Evolutionary conservation across 768 basidiomycete genomes (phyloP), one percentile per base, ranked within the genome.

Genomic region (Pleurotus citrinopileatus): DNA sequence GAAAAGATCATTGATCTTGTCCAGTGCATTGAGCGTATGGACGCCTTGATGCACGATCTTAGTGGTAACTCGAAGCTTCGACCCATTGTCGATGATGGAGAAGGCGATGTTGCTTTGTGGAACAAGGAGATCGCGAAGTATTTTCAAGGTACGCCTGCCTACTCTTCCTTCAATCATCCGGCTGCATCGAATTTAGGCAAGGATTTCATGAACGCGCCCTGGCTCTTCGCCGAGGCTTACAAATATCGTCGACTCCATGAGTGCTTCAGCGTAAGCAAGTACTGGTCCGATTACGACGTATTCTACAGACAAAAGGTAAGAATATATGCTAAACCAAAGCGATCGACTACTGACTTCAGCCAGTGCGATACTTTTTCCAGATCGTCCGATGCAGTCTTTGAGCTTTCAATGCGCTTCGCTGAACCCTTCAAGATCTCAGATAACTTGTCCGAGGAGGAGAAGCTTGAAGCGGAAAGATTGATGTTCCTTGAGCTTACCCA

Each of bases 51-150:
- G 91, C 78, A 75, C 9, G 92, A 96, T 65, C 74, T 96, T 55
- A 90, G 89, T 62, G 83, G 80, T 0, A 93, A 94, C 63, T 82
- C 84, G 9, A 91, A 91, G 66, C 77, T 96, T 9, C 75, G 94
- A 10, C 91, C 91, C 27, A 91, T 97, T 63, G 71, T 91, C 27
- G 95, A 97, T 67, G 95, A 97, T 63, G 84, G 80, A 50, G 94
- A 94, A 65, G 94, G 84, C 7, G 95, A 97, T 58, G 89, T 98
- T 26, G 87, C 93, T 4, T 77, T 97, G 6, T 98, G 94, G 95
- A 98, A 98, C 73, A 96, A 97, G 67, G 92, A 94, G 67, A 95
- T 96, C 43, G 92, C 92, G 38, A 93, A 91, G 65, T 97, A 82
- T 68, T 97, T 97, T 73, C 86, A 93, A 72, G 91, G 91, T 83